Base-by-base conservation (phyloP, 2,329 filamentous ascomycete genomes). In the Aureobasidium sp. region DNA sequence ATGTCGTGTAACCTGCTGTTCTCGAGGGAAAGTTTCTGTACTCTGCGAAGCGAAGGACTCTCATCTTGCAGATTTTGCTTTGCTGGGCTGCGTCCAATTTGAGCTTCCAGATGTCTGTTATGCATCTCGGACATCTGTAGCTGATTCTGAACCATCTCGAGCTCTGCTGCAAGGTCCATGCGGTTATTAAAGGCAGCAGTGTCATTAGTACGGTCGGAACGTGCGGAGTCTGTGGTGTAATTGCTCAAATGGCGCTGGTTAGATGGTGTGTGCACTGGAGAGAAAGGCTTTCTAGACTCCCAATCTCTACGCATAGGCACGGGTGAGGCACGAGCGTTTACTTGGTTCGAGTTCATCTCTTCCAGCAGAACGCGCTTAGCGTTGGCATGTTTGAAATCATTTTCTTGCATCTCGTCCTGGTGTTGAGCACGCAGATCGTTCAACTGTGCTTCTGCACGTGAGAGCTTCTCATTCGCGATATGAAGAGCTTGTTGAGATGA, bases 81-180 rank as follows among this genome's bases (percentile, higher is more conserved):
- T 6, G 76, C 77, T 3, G 87, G 84, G 0, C 84, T 86, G 51
- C 89, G 85, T 43, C 93, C 89, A 46, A 97, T 78, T 71, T 97
- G 92, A 71, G 85, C 92, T 71, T 96, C 90, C 6, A 97, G 84
- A 70, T 97, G 92, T 37, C 89, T 87, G 75, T 96, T 97, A 69
- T 95, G 90, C 90, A 97, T 96, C 74, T 97, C 89, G 5, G 89
- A 87, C 73, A 97, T 85, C 71, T 97, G 93, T 57, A 97, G 83
- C 72, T 96, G 91, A 72, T 95, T 97, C 72, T 97, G 93, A 29
- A 96, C 82, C 74, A 96, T 87, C 72, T 97, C 93, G 13, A 97
- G 81, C 70, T 97, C 92, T 3, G 90, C 84, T 70, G 92, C 94
- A 64, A 96, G 79, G 71, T 97, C 93, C 87, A 95, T 93, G 43